A percentile compares a stretch with the other conserved stretches of the same genome.
These are phyloP conservation scores for Alternaria ethzedia DNA, from an alignment of 2,329 filamentous ascomycete genomes.

Conservation along the genomic window DNA sequence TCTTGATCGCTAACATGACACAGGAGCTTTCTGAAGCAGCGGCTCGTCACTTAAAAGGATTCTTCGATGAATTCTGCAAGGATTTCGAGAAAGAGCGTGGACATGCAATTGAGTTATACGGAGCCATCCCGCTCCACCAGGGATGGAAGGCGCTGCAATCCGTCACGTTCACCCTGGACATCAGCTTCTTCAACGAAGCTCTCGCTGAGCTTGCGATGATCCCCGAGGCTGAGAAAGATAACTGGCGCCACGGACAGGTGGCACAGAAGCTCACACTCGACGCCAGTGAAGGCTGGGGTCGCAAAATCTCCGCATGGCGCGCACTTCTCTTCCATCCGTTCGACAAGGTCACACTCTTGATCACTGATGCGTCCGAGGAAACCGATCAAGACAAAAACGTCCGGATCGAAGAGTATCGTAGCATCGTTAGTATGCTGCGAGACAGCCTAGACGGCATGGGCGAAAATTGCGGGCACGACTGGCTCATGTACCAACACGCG, in stretches of 20 bases:
- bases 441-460: neutral
- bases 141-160: neutral
- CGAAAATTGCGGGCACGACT: neutral
- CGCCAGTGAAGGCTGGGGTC: rapidly evolving
- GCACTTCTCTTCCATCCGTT: neutral
- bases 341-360: neutral
- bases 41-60: neutral
- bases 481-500: neutral
- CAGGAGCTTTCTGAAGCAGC: neutral
- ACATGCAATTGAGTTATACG: neutral
- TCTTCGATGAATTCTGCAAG: neutral
- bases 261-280: neutral
- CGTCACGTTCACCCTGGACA: neutral
- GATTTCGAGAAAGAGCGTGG: neutral
- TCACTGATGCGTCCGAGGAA: neutral
- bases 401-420: neutral
- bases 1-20: neutral
- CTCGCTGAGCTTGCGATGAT: neutral
- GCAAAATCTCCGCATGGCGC: neutral
- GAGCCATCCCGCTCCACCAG: neutral
- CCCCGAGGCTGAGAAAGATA: neutral
- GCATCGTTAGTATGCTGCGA: neutral
- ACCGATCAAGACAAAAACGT: no score
- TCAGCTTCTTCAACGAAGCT: neutral
- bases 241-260: neutral